These are phyloP conservation scores for Penicillium canariense DNA, from an alignment of 495 filamentous ascomycete species.

Conservation along the genomic window DNA sequence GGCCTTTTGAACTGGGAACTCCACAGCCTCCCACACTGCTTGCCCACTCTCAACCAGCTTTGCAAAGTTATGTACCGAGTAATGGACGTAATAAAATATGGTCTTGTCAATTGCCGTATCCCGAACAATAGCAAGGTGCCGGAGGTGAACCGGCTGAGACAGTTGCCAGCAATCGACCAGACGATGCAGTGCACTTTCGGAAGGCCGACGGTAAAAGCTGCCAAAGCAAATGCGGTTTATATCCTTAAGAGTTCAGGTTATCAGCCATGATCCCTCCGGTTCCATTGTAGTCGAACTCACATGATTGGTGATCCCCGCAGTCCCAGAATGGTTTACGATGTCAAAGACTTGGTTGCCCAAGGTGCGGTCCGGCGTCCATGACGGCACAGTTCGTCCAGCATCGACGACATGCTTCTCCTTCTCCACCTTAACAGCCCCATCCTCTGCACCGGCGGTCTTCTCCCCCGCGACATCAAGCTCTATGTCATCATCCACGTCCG, in stretches of 20 bases:
- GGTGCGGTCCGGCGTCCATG: slow-evolving; percentile 54
- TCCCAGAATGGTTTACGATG: slow-evolving; percentile 48
- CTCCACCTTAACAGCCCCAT: slow-evolving; percentile 22
- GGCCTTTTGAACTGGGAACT: slow-evolving; percentile 37
- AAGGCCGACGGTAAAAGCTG: slow-evolving; percentile 53
- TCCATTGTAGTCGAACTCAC: slow-evolving; percentile 27
- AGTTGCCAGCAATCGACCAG: slow-evolving; percentile 58
- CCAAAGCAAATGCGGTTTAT: slow-evolving; percentile 52
- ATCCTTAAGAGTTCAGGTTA: slow-evolving; percentile 29
- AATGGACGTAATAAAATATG: slow-evolving; percentile 57
- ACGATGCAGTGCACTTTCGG: slow-evolving; percentile 55
- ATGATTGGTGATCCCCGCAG: slow-evolving; percentile 49
- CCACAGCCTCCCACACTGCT: slow-evolving; percentile 58
- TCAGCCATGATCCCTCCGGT: background rate
- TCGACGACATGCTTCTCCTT: slow-evolving; percentile 31
- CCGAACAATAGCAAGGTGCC: slow-evolving; percentile 60
- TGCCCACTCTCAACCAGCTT: slow-evolving; percentile 55
- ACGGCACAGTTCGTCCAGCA: slow-evolving; percentile 41
- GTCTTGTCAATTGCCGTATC: slow-evolving; percentile 56
- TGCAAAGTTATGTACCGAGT: slow-evolving; percentile 54
- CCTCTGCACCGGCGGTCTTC: slow-evolving; percentile 13
- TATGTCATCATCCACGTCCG: slow-evolving; percentile 39
- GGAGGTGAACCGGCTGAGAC: slow-evolving; percentile 62
- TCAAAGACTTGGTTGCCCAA: slow-evolving; percentile 56
- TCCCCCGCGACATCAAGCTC: slow-evolving; percentile 30